Base-by-base conservation (phyloP, 805 yeast genomes). In the Dipodascus albidus region DNA sequence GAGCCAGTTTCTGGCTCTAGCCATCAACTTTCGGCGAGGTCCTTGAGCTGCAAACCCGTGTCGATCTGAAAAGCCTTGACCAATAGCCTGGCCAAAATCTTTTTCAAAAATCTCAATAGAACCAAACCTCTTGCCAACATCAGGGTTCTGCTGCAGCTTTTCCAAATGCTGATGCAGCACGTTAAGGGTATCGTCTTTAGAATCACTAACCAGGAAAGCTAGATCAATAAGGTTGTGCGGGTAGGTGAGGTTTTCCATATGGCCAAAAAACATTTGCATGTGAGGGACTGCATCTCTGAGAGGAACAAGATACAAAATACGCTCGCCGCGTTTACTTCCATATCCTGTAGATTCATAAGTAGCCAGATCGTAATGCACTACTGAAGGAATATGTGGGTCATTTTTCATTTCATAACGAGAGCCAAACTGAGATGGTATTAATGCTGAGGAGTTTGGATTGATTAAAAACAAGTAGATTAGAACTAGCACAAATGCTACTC, bases 41-140 rank as follows among this genome's bases (percentile, higher is more conserved):
- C 96, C 98, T 68, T 91, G 98, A 0, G 96, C 96, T 11, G 87
- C 89, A 67, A 91, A 90, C 1, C 96, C 96, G 67, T 91, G 97
- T 65, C 98, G 76, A 66, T 89, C 97, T 57, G 86, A 79, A 64
- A 91, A 89, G 22, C 91, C 85, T 71, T 91, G 98, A 55, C 97
- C 96, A 58, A 91, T 84, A 50, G 79, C 75, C 66, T 90, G 96
- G 49, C 97, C 97, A 65, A 90, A 90, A 69, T 91, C 96, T 65
- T 87, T 90, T 67, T 87, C 93, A 66, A 73, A 88, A 35, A 93
- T 83, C 58, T 87, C 84, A 20, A 88, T 79, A 60, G 81, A 81
- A 35, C 96, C 96, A 68, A 86, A 87, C 56, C 82, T 78, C 73
- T 77, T 73, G n/a, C 71, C 55, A 20, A 70, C 69, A 70, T 87